Evolutionary conservation across 768 basidiomycete species (phyloP).

Genomic region (Fistulinella prunicolor): DNA sequence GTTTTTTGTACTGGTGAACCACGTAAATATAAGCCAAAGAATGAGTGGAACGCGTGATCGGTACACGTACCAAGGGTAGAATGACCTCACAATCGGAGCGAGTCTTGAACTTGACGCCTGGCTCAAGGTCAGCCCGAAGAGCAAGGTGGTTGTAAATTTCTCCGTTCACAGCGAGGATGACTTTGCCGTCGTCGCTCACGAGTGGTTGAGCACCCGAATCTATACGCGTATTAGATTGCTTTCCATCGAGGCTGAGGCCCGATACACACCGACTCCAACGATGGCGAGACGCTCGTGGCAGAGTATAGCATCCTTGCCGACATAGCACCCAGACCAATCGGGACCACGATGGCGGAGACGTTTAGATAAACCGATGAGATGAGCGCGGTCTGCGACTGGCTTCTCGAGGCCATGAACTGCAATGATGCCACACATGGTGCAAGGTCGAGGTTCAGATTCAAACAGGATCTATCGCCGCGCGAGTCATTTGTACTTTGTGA

Average conservation of each 20-base stretch:
- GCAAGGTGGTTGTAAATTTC: slow-evolving; percentile 98
- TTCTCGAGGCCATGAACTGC: slow-evolving; percentile 79
- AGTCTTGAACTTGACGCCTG: slow-evolving; percentile 83
- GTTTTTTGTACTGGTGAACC: slow-evolving; percentile 68
- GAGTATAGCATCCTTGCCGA: slow-evolving; percentile 77
- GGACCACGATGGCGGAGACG: slow-evolving; percentile 92
- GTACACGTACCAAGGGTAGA: slow-evolving; percentile 70
- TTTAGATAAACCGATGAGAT: slow-evolving; percentile 83
- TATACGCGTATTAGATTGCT: slow-evolving; percentile 30
- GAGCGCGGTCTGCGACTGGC: slow-evolving; percentile 63
- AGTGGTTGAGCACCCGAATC: slow-evolving; percentile 97
- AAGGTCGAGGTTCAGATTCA: too few relatives aligned
- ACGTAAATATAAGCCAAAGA: background rate
- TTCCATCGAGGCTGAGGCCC: background rate
- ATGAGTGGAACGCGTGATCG: background rate
- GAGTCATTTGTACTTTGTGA: too few relatives aligned
- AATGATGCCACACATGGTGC: slow-evolving; percentile 87
- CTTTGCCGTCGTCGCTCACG: slow-evolving; percentile 77
- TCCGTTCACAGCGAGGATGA: slow-evolving; percentile 91
- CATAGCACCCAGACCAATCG: slow-evolving; percentile 97
- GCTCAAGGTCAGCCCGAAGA: slow-evolving; percentile 64
- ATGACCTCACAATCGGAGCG: slow-evolving; percentile 99
- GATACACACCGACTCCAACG: slow-evolving; percentile 86
- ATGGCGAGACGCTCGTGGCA: slow-evolving; percentile 96
- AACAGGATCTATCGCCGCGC: too few relatives aligned